phyloP scores from a whole-genome alignment of 306 rosid species.

The Coriaria nepalensis region DNA sequence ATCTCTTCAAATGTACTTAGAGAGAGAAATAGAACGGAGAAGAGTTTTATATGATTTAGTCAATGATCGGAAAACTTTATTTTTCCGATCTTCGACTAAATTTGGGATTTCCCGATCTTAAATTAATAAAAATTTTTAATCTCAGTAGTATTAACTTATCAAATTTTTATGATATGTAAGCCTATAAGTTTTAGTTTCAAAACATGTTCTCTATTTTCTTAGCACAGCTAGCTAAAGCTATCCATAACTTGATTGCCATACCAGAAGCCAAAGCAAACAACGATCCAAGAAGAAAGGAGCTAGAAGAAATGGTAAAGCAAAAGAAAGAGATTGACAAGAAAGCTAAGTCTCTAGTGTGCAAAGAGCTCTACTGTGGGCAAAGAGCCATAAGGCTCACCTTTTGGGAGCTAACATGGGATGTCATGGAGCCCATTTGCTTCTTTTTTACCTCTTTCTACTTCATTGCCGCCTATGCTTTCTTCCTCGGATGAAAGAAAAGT shows the following conservation, averaged over 20 bases:
- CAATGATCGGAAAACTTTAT: too few relatives aligned
- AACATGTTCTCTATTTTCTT: too few relatives aligned
- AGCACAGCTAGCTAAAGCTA: constrained; percentile 28
- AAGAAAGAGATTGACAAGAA: constrained; percentile 33
- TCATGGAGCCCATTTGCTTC: constrained; percentile 87
- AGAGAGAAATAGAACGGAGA: too few relatives aligned
- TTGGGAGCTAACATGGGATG: constrained; percentile 92
- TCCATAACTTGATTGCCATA: constrained; percentile 23
- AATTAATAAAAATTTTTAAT: too few relatives aligned
- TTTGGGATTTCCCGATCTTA: too few relatives aligned
- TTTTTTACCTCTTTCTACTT: constrained; percentile 54
- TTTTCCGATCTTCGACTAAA: too few relatives aligned
- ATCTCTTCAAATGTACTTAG: too few relatives aligned
- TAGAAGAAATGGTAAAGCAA: constrained; percentile 43
- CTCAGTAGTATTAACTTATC: too few relatives aligned
- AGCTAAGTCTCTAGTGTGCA: constrained; percentile 41
- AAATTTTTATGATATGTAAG: too few relatives aligned
- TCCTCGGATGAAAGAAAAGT: background rate
- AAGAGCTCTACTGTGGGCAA: constrained; percentile 56
- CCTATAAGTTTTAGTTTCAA: too few relatives aligned
- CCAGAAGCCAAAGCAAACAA: constrained; percentile 22
- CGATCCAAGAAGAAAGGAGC: constrained; percentile 23
- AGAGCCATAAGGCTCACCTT: constrained; percentile 73
- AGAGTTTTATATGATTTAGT: too few relatives aligned
- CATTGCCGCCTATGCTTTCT: constrained; percentile 42